Evolutionary conservation across 2,329 filamentous ascomycete species (phyloP).

Genomic region (Colletotrichum lupini): DNA sequence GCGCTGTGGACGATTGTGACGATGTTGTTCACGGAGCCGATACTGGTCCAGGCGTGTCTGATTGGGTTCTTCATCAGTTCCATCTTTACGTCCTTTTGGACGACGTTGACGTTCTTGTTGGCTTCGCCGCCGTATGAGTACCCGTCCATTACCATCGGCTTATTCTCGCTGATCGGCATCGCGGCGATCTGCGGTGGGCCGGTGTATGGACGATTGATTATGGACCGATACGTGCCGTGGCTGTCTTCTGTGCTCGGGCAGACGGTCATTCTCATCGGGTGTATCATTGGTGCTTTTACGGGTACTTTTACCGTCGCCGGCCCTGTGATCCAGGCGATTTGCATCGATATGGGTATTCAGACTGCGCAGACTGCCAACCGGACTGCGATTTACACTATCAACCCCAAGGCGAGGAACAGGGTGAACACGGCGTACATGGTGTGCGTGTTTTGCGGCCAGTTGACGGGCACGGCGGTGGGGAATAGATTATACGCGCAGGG

Average conservation of each 20-base stretch:
- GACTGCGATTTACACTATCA: constrained; percentile 75
- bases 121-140: constrained; percentile 77
- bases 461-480: constrained; percentile 74
- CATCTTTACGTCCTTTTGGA: constrained; percentile 66
- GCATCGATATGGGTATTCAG: constrained; percentile 78
- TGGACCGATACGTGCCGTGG: constrained; percentile 76
- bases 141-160: constrained; percentile 74
- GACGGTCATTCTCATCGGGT: constrained; percentile 67
- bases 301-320: constrained; percentile 75
- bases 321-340: constrained; percentile 77
- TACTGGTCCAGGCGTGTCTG: constrained; percentile 76
- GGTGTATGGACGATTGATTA: constrained; percentile 75
- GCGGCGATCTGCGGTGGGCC: constrained; percentile 75
- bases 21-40: constrained; percentile 73
- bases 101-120: constrained; percentile 82
- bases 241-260: constrained; percentile 75
- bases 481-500: constrained; percentile 63
- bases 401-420: constrained; percentile 77
- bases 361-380: constrained; percentile 80
- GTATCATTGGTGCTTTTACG: constrained; percentile 75
- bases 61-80: constrained; percentile 70
- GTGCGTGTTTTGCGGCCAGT: constrained; percentile 77
- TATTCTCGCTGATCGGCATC: constrained; percentile 84
- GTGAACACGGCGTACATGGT: constrained; percentile 89
- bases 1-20: constrained; percentile 73